A percentile compares a stretch with the other conserved stretches of the same genome.
Evolutionary conservation across 495 filamentous ascomycete genomes (phyloP).

Genomic region (Daldinia bambusicola): DNA sequence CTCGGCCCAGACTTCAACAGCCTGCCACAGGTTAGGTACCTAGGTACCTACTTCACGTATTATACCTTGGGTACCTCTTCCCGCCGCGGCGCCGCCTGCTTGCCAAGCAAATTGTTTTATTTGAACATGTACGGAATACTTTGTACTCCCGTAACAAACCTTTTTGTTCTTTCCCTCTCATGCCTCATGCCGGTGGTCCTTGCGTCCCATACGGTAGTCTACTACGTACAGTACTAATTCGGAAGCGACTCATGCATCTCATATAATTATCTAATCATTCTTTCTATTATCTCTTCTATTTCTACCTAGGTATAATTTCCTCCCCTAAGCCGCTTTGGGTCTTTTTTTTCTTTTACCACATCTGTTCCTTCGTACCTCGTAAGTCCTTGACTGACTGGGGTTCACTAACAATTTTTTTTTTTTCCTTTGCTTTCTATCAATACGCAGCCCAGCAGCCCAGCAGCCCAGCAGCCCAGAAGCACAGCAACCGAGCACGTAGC

Average conservation of each 20-base stretch:
- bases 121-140: neutral
- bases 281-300: too few species aligned
- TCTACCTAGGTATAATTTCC: neutral
- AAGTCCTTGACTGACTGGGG: neutral
- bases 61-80: neutral
- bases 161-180: too few species aligned
- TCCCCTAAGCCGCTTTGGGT: constrained; percentile 1
- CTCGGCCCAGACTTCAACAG: constrained; percentile 24
- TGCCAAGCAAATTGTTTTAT: neutral
- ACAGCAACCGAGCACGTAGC: too few species aligned
- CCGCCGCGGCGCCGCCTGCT: too few species aligned
- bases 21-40: neutral
- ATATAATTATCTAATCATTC: constrained; percentile 5
- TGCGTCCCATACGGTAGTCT: too few species aligned
- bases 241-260: constrained; percentile 5
- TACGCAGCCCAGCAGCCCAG: constrained; percentile 5
- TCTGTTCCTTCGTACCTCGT: too few species aligned
- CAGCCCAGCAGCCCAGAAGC: neutral
- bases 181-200: neutral
- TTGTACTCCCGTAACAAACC: neutral
- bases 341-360: neutral
- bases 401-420: constrained; percentile 32
- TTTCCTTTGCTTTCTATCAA: constrained; percentile 9
- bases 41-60: neutral
- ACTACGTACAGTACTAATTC: too few species aligned